These are phyloP conservation scores for Sclerotinia glacialis DNA, from an alignment of 2,329 filamentous ascomycete species.

Conservation along the genomic window DNA sequence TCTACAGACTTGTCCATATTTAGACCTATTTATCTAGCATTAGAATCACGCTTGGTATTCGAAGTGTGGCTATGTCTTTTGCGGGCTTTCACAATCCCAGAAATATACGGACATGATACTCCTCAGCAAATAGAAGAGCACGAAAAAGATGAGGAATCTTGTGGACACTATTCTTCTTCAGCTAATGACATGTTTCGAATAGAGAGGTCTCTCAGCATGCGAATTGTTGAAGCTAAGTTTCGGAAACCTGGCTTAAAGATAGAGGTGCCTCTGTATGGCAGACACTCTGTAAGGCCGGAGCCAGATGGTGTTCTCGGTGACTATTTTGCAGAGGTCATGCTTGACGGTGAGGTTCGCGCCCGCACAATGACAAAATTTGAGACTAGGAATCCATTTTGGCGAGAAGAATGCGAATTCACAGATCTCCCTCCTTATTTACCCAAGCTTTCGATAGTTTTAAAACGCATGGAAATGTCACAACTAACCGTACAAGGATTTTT, in stretches of 20 bases:
- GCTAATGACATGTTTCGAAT: conserved; percentile 56
- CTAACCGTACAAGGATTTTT: conserved; percentile 33
- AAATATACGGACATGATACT: conserved; percentile 63
- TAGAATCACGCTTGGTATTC: conserved; percentile 86
- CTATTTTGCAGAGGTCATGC: conserved; percentile 74
- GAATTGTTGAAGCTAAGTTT: conserved; percentile 62
- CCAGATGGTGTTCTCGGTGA: conserved; percentile 57
- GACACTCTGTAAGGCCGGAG: conserved; percentile 36
- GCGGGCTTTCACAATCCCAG: conserved; percentile 86
- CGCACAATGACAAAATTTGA: conserved; percentile 70
- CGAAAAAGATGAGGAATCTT: conserved; percentile 24
- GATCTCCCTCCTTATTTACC: conserved; percentile 70
- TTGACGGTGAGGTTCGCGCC: conserved; percentile 76
- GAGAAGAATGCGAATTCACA: conserved; percentile 74
- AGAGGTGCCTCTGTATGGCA: conserved; percentile 34
- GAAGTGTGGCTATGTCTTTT: conserved; percentile 96
- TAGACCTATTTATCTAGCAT: conserved; percentile 82
- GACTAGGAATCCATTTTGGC: conserved; percentile 73
- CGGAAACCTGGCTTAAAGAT: conserved; percentile 33
- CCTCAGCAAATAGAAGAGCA: conserved; percentile 25
- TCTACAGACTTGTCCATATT: conserved; percentile 72
- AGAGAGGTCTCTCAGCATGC: conserved; percentile 58
- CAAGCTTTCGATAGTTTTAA: conserved; percentile 68
- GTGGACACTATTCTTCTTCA: conserved; percentile 19
- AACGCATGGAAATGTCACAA: conserved; percentile 52